Percentiles rank a stretch among this genome's conserved stretches.
Conservation (phyloP, 371 early-diverging fungal genomes). For the Mortierella polycephala region DNA sequence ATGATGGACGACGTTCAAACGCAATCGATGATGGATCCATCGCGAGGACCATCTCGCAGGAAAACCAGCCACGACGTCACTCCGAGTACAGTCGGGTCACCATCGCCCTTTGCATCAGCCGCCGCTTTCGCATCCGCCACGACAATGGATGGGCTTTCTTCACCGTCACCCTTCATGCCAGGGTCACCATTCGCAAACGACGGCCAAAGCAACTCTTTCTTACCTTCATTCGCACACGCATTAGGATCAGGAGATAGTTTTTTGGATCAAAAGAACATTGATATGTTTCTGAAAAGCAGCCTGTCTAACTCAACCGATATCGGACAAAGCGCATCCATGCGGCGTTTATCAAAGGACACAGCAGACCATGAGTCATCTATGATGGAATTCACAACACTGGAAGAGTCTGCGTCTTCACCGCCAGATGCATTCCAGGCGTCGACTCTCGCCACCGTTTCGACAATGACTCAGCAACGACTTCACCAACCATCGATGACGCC, state of each 20-base stretch:
- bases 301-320: slow-evolving; percentile 3
- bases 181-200: slow-evolving; percentile 45
- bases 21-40: slow-evolving; percentile 18
- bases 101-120: slow-evolving; percentile 15
- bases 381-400: slow-evolving; percentile 51
- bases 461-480: background rate
- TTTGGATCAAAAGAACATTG: slow-evolving; percentile 47
- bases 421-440: slow-evolving; percentile 18
- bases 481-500: background rate
- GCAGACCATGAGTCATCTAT: slow-evolving; percentile 27
- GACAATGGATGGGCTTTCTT: slow-evolving; percentile 1
- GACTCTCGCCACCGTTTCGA: background rate
- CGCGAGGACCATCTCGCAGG: slow-evolving; percentile 49
- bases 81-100: background rate
- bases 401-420: slow-evolving; percentile 42
- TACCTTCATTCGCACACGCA: slow-evolving; percentile 33
- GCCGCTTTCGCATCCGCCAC: slow-evolving; percentile 15
- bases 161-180: slow-evolving; percentile 42
- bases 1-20: slow-evolving; percentile 40
- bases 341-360: slow-evolving; percentile 15
- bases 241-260: slow-evolving; percentile 24
- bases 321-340: background rate
- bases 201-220: slow-evolving; percentile 13
- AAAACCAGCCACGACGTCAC: slow-evolving; percentile 51
- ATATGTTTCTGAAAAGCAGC: slow-evolving; percentile 30